These are phyloP conservation scores for Cyclotella distinguenda DNA, from an alignment of 108 stramenopile genomes.

Conservation along the genomic window DNA sequence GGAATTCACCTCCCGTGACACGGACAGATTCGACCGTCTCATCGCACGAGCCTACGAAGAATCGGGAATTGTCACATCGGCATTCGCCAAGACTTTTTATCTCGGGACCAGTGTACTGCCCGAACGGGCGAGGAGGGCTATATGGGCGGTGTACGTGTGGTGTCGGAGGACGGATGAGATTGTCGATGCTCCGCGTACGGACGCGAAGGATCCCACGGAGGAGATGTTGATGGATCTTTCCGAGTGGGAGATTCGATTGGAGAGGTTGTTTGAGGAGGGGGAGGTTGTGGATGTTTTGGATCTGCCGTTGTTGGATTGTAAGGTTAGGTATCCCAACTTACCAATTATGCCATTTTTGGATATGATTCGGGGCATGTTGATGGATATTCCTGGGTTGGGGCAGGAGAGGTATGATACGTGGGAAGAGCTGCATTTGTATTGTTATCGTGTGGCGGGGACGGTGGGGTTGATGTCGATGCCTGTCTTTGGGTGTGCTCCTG, in stretches of 20 bases:
- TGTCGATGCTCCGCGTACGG: conserved; percentile 87
- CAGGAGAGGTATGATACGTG: conserved; percentile 92
- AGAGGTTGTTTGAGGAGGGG: conserved; percentile 77
- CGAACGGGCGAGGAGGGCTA: conserved; percentile 63
- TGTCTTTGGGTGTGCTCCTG: conserved; percentile 86
- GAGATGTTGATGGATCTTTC: conserved; percentile 81
- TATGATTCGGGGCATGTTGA: conserved; percentile 96
- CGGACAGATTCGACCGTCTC: conserved; percentile 40
- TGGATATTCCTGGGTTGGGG: conserved; percentile 94
- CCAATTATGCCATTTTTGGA: conserved; percentile 90
- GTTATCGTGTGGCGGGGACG: conserved; percentile 97
- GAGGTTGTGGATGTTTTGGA: conserved; percentile 92
- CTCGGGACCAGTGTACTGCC: conserved; percentile 88
- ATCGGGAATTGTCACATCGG: conserved; percentile 93
- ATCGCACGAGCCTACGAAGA: conserved; percentile 83
- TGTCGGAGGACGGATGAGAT: conserved; percentile 97
- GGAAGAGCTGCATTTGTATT: conserved; percentile 95
- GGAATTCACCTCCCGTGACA: conserved; percentile 48
- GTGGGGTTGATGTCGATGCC: conserved; percentile 97
- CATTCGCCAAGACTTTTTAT: conserved; percentile 97
- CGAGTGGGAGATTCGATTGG: conserved; percentile 84
- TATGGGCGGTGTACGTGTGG: conserved; percentile 98
- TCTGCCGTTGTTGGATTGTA: conserved; percentile 85
- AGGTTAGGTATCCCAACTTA: conserved; percentile 83
- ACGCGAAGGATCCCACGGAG: conserved; percentile 59